Conservation (phyloP, 2,329 filamentous ascomycete species). For the Neonectria coccinea region DNA sequence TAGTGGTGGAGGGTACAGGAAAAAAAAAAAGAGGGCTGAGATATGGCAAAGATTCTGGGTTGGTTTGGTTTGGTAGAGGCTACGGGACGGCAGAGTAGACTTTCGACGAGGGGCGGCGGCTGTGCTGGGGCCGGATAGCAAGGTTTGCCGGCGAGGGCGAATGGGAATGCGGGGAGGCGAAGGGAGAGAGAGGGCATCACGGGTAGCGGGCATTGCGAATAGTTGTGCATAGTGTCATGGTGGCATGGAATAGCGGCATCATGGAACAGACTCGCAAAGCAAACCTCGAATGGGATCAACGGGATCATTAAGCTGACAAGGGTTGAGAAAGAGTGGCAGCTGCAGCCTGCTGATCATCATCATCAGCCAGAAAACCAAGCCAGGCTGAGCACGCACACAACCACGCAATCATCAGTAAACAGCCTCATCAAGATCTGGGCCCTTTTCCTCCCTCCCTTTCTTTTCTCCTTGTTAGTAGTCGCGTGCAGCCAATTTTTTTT, state of each 20-base stretch:
- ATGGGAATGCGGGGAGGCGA: not conserved
- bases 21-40: no score
- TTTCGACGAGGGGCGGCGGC: not conserved
- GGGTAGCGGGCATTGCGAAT: not conserved
- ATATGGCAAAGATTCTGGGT: no score
- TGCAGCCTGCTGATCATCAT: conserved; percentile 17
- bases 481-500: no score
- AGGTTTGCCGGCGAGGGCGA: not conserved
- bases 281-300: conserved; percentile 15
- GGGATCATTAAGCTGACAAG: conserved; percentile 2
- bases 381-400: conserved; percentile 5
- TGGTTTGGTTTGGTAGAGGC: no score
- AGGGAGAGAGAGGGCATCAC: not conserved
- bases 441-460: no score
- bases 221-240: no score
- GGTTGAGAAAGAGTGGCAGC: not conserved
- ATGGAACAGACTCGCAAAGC: not conserved
- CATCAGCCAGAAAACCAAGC: not conserved
- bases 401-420: conserved; percentile 1
- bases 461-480: no score
- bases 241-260: not conserved
- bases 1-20: no score
- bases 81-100: not conserved
- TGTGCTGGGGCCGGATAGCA: not conserved
- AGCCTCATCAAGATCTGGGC: no score